These are phyloP conservation scores for Cyanophora paradoxa DNA, from an alignment of 78 protist species.

Conservation along the genomic window DNA sequence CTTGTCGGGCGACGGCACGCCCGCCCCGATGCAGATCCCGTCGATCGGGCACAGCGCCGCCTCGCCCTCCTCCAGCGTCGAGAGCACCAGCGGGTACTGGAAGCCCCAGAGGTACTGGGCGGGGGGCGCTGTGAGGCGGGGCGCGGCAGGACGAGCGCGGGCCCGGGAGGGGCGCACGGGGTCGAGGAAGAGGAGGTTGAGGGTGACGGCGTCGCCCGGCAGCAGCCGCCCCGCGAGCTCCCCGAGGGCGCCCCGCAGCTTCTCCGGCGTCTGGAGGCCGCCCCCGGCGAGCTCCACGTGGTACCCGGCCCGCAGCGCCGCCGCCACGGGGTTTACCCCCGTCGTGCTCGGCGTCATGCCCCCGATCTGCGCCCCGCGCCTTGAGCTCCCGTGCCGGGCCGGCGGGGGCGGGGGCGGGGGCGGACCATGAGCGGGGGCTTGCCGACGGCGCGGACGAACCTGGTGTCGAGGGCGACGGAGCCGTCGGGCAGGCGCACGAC, in stretches of 20 bases:
- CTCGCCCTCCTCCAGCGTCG: no score
- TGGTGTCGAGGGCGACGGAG: slow-evolving; percentile 10
- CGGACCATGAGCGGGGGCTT: slow-evolving; percentile 40
- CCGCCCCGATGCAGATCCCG: slow-evolving; percentile 56
- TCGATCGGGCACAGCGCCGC: slow-evolving; percentile 41
- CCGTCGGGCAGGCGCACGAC: slow-evolving; percentile 12
- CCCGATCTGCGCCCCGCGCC: no score
- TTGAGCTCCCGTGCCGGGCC: no score
- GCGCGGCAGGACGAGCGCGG: no score
- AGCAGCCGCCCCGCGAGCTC: not conserved
- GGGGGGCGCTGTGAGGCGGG: no score
- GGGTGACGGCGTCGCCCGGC: slow-evolving; percentile 43
- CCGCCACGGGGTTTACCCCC: no score
- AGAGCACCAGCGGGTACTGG: slow-evolving; percentile 49
- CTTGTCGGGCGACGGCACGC: slow-evolving; percentile 53
- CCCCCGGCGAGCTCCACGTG: slow-evolving; percentile 49
- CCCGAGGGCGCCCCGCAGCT: slow-evolving; percentile 12
- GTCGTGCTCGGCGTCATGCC: slow-evolving; percentile 63
- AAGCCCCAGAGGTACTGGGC: slow-evolving; percentile 51
- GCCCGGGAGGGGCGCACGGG: no score
- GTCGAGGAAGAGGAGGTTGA: slow-evolving; percentile 57
- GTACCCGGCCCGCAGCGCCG: slow-evolving; percentile 40
- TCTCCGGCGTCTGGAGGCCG: slow-evolving; percentile 21
- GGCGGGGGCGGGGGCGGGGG: no score
- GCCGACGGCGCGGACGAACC: slow-evolving; percentile 12